These are phyloP conservation scores for Nannizzia gypsea DNA, from an alignment of 2,329 filamentous ascomycete genomes.

Conservation along the genomic window DNA sequence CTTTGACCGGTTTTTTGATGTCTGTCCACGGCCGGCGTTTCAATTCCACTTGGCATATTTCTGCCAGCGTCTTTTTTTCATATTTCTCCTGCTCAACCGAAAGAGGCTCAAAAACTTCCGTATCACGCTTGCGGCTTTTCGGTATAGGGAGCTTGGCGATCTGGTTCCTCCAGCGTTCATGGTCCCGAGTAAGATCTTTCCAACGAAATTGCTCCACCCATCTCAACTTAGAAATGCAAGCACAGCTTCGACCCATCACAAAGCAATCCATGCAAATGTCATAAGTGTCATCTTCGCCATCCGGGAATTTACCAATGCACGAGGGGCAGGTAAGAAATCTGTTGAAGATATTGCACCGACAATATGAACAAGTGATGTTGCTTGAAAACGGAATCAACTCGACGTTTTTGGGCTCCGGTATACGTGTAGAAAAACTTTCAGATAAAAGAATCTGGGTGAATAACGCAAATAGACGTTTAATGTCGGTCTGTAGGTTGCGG, in stretches of 20 bases:
- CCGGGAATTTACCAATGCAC: constrained; percentile 57
- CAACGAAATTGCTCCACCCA: constrained; percentile 94
- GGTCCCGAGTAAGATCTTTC: constrained; percentile 62
- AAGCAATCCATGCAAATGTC: constrained; percentile 98
- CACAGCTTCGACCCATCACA: constrained; percentile 88
- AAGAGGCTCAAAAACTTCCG: constrained; percentile 42
- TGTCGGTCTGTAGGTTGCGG: constrained; percentile 67
- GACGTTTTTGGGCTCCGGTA: constrained; percentile 51
- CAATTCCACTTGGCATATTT: constrained; percentile 88
- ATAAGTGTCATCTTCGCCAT: constrained; percentile 71
- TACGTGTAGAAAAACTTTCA: constrained; percentile 64
- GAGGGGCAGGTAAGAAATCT: constrained; percentile 84
- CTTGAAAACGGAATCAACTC: constrained; percentile 77
- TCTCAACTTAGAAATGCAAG: constrained; percentile 68
- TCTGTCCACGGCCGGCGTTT: constrained; percentile 70
- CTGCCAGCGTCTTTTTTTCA: constrained; percentile 68
- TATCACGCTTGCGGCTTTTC: constrained; percentile 50
- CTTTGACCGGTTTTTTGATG: constrained; percentile 49
- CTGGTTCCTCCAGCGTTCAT: constrained; percentile 71
- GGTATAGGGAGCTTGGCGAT: constrained; percentile 61
- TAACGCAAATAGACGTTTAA: constrained; percentile 64
- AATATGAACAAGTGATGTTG: constrained; percentile 91
- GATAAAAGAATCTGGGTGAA: constrained; percentile 70
- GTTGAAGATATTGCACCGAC: constrained; percentile 93
- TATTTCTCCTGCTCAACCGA: constrained; percentile 55